Evolutionary conservation across 78 protist species (phyloP).

Genomic region (Pelomyxa schiedti): DNA sequence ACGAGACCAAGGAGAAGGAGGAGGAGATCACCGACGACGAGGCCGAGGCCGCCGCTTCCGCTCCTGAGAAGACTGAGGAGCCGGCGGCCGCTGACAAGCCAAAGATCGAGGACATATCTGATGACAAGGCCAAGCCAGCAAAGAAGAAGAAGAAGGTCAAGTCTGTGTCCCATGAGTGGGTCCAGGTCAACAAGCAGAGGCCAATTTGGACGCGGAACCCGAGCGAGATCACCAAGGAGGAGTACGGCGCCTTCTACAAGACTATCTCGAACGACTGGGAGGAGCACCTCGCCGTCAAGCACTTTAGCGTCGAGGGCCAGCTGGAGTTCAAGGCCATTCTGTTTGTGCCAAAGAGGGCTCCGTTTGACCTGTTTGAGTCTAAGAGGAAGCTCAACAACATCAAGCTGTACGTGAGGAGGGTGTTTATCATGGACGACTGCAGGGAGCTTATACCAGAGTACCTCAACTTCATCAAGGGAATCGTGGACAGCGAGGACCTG

Average conservation of each 20-base stretch:
- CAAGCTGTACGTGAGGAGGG: slow-evolving; percentile 98
- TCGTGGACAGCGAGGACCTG: slow-evolving; percentile 99
- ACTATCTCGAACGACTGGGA: slow-evolving; percentile 97
- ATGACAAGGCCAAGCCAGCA: slow-evolving; percentile 40
- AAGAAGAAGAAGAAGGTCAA: slow-evolving; percentile 84
- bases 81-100: slow-evolving; percentile 63
- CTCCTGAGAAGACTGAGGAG: slow-evolving; percentile 49
- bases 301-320: slow-evolving; percentile 98
- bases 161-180: slow-evolving; percentile 78
- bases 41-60: slow-evolving; percentile 43
- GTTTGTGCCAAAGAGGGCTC: slow-evolving; percentile 96
- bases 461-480: slow-evolving; percentile 93
- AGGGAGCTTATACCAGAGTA: slow-evolving; percentile 97
- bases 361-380: slow-evolving; percentile 95
- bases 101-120: slow-evolving; percentile 68
- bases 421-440: slow-evolving; percentile 99
- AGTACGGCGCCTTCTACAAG: slow-evolving; percentile 98
- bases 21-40: slow-evolving; percentile 77
- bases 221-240: slow-evolving; percentile 93
- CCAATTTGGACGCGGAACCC: slow-evolving; percentile 98
- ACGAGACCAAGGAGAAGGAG: slow-evolving; percentile 78
- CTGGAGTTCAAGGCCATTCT: slow-evolving; percentile 95
- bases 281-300: slow-evolving; percentile 97
- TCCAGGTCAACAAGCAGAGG: slow-evolving; percentile 95
- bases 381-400: slow-evolving; percentile 96